Conservation (phyloP, 805 yeast species). For the Schizosaccharomyces japonicus region DNA sequence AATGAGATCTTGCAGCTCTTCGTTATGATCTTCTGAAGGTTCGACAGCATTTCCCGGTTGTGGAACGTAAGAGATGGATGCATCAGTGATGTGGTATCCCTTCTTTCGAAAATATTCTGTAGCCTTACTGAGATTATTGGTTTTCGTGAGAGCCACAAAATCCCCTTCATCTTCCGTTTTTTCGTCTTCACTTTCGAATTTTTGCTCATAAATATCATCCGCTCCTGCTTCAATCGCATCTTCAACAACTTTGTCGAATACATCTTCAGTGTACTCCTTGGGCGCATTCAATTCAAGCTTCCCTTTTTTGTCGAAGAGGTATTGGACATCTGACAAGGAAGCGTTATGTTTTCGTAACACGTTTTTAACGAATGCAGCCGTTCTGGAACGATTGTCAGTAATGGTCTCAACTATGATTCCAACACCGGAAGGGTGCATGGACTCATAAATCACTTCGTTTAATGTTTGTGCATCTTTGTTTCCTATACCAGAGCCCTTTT, state of each 20-base stretch:
- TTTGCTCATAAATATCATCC: slow-evolving; percentile 23
- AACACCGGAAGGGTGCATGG: slow-evolving; percentile 78
- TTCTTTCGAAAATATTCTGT: not conserved
- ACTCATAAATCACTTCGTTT: slow-evolving; percentile 51
- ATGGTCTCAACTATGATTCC: slow-evolving; percentile 62
- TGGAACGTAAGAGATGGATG: not conserved
- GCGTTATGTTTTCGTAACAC: slow-evolving; percentile 41
- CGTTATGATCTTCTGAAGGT: not conserved
- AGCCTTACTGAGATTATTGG: slow-evolving; percentile 4
- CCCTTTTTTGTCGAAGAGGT: slow-evolving; percentile 57
- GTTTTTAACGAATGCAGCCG: slow-evolving; percentile 50
- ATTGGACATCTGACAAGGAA: slow-evolving; percentile 54
- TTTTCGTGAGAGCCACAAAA: slow-evolving; percentile 11
- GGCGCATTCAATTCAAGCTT: slow-evolving; percentile 16
- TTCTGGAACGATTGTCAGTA: slow-evolving; percentile 69
- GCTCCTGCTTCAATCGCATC: slow-evolving; percentile 48
- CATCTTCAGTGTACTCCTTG: not conserved
- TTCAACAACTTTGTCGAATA: slow-evolving; percentile 48
- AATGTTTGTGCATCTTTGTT: slow-evolving; percentile 16
- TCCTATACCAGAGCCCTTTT: not conserved
- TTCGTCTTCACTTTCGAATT: slow-evolving; percentile 6
- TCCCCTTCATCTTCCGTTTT: slow-evolving; percentile 18
- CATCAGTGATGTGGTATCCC: not conserved
- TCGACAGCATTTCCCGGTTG: not conserved
- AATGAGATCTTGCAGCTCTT: slow-evolving; percentile 19